Percentiles rank a stretch among this genome's conserved stretches.
These are phyloP conservation scores for Elongisporangium senticosum DNA, from an alignment of 352 stramenopile species.

Conservation along the genomic window DNA sequence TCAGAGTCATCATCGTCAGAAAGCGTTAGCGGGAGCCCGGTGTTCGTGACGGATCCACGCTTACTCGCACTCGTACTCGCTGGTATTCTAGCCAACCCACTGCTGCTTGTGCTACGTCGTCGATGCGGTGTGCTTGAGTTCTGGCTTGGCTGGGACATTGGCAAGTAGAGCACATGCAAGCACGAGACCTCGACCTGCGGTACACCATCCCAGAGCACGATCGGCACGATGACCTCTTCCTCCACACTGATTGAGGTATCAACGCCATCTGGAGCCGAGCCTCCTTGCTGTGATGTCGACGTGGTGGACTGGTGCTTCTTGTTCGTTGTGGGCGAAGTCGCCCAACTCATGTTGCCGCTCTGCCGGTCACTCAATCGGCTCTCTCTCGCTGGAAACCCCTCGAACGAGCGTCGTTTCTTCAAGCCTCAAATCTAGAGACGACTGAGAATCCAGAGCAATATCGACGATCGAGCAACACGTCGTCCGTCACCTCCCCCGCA, in stretches of 20 bases:
- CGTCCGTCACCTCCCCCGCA: not conserved
- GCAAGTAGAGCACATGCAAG: conserved; percentile 63
- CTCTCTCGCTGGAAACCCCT: not conserved
- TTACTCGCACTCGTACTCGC: not conserved
- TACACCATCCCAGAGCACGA: conserved; percentile 65
- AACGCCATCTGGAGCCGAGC: not conserved
- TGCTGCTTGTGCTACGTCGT: conserved; percentile 3
- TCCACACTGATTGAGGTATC: not conserved
- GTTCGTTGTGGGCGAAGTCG: not conserved
- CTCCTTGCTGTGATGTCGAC: not conserved
- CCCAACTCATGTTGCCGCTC: not conserved
- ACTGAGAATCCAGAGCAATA: not conserved
- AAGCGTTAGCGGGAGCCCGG: conserved; percentile 6
- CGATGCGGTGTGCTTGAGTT: conserved; percentile 26
- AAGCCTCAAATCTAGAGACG: not conserved
- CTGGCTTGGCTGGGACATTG: conserved; percentile 57
- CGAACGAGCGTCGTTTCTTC: not conserved
- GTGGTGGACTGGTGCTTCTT: not conserved
- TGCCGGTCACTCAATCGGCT: not conserved
- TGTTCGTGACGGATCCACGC: not conserved
- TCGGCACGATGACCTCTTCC: conserved; percentile 50
- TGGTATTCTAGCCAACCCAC: conserved; percentile 15
- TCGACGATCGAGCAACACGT: not conserved
- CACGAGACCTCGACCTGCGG: conserved; percentile 45
- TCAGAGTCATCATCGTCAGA: conserved; percentile 29